Percentiles rank a stretch among this genome's conserved stretches.
Evolutionary conservation across 2,329 filamentous ascomycete species (phyloP).

Genomic region (Teratosphaeria viscida): DNA sequence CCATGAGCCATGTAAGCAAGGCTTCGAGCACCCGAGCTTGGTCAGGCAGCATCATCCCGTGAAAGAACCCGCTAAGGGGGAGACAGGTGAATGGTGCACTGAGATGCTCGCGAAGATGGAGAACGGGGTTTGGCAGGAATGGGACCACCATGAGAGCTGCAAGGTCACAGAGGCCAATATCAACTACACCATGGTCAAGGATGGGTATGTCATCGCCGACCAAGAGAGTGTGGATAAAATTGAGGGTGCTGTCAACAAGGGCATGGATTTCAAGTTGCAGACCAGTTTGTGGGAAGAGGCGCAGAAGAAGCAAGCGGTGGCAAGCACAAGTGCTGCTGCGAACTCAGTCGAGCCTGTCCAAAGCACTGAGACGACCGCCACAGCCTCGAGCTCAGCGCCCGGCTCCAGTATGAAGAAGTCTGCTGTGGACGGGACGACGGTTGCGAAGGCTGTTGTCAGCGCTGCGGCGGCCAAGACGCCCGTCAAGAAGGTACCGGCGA

Average conservation of each 20-base stretch:
- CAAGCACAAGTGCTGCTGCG: not conserved
- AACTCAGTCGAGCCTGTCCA: not conserved
- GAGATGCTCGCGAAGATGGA: conserved; percentile 2
- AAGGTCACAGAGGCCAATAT: conserved; percentile 9
- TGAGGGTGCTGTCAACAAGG: conserved; percentile 6
- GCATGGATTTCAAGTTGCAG: not conserved
- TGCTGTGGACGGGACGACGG: not conserved
- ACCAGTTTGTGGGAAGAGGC: not conserved
- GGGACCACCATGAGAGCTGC: conserved; percentile 16
- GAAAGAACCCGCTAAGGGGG: not conserved
- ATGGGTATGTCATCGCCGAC: conserved; percentile 16
- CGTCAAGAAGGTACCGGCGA: not conserved
- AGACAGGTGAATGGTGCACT: not conserved
- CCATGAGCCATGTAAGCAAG: conserved; percentile 13
- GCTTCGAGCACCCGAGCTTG: conserved; percentile 15
- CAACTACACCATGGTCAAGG: conserved; percentile 10
- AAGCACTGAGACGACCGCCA: not conserved
- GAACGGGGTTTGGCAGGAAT: conserved; percentile 2
- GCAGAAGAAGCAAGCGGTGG: not conserved
- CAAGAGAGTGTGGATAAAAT: conserved; percentile 13
- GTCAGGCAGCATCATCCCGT: conserved; percentile 15
- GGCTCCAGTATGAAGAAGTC: not conserved
- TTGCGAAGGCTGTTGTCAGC: not conserved
- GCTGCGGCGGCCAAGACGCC: not conserved
- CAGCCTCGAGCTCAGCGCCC: not conserved